Conservation (phyloP, 257 asterid genomes). For the Ocimum tenuiflorum region DNA sequence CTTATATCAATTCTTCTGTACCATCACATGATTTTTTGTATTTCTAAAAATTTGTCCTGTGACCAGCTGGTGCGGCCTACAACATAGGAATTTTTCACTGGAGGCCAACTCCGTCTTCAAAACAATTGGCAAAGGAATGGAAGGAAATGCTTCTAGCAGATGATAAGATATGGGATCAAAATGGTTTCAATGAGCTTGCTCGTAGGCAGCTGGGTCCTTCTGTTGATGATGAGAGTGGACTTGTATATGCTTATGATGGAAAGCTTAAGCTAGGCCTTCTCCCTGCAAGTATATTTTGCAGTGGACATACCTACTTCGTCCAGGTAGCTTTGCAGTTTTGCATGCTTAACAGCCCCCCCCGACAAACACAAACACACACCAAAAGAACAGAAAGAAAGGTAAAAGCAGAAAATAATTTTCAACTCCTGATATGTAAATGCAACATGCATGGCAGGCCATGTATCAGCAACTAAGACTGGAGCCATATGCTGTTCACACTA, state of each 20-base stretch:
- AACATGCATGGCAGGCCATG: slow-evolving; percentile 46
- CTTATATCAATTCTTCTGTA: too few relatives aligned
- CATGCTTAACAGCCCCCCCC: not conserved
- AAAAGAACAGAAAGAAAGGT: not conserved
- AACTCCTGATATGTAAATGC: slow-evolving; percentile 7
- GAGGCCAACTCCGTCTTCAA: slow-evolving; percentile 83
- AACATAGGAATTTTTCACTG: slow-evolving; percentile 97
- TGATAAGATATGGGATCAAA: slow-evolving; percentile 94
- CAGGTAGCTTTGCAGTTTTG: slow-evolving; percentile 49
- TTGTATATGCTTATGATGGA: slow-evolving; percentile 95
- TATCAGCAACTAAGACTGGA: slow-evolving; percentile 79
- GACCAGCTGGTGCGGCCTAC: slow-evolving; percentile 76
- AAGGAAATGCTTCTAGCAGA: slow-evolving; percentile 76
- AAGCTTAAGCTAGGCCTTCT: slow-evolving; percentile 87
- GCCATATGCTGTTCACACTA: slow-evolving; percentile 95
- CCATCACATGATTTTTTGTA: not conserved
- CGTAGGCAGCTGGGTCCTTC: slow-evolving; percentile 90
- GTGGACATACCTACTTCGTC: slow-evolving; percentile 96
- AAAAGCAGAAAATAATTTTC: not conserved
- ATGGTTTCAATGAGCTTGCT: slow-evolving; percentile 78
- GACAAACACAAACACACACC: not conserved
- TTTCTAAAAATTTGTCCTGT: slow-evolving; percentile 2
- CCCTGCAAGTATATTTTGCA: slow-evolving; percentile 95
- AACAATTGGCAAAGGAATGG: slow-evolving; percentile 87
- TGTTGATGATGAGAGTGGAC: slow-evolving; percentile 95